Percentiles rank a stretch among this genome's conserved stretches.
These are phyloP conservation scores for Xanthoconium purpureum DNA, from an alignment of 768 basidiomycete genomes.

Conservation along the genomic window DNA sequence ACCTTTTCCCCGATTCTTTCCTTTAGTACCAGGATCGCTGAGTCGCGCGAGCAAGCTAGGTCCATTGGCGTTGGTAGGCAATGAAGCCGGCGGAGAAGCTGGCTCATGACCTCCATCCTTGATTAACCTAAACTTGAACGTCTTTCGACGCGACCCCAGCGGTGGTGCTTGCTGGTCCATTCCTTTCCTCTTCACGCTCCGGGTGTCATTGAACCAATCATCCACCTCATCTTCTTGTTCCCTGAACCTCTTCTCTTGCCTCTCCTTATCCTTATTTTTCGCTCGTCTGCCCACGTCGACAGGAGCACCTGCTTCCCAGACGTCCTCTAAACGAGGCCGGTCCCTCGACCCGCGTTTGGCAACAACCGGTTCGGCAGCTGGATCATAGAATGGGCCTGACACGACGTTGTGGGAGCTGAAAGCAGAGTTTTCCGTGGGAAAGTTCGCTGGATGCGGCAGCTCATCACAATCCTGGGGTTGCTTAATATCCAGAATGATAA, in stretches of 20 bases:
- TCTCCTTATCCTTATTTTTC: slow-evolving; percentile 56
- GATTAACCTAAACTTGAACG: slow-evolving; percentile 37
- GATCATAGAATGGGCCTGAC: slow-evolving; percentile 65
- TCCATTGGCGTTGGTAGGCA: slow-evolving; percentile 18
- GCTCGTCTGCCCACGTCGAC: slow-evolving; percentile 65
- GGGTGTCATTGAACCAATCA: slow-evolving; percentile 61
- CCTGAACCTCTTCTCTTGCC: slow-evolving; percentile 49
- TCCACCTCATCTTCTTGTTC: slow-evolving; percentile 54
- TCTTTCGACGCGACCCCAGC: slow-evolving; percentile 27
- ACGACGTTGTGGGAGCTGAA: slow-evolving; percentile 62
- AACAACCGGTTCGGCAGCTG: slow-evolving; percentile 30
- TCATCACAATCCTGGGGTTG: slow-evolving; percentile 58
- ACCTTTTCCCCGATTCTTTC: slow-evolving; percentile 1
- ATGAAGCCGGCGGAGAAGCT: slow-evolving; percentile 15
- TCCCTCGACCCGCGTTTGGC: slow-evolving; percentile 38
- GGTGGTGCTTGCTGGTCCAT: slow-evolving; percentile 12
- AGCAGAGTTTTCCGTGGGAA: slow-evolving; percentile 57
- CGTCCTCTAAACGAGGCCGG: slow-evolving; percentile 34
- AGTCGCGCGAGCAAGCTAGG: slow-evolving; percentile 38
- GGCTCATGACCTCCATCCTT: slow-evolving; percentile 27
- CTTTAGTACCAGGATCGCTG: slow-evolving; percentile 8
- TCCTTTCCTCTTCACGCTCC: slow-evolving; percentile 31
- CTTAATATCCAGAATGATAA: neutral
- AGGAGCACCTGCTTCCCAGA: slow-evolving; percentile 47
- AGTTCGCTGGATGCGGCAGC: slow-evolving; percentile 37